These are phyloP conservation scores for Pharus latifolius DNA, from an alignment of 176 grass and related monocot genomes.

Conservation along the genomic window DNA sequence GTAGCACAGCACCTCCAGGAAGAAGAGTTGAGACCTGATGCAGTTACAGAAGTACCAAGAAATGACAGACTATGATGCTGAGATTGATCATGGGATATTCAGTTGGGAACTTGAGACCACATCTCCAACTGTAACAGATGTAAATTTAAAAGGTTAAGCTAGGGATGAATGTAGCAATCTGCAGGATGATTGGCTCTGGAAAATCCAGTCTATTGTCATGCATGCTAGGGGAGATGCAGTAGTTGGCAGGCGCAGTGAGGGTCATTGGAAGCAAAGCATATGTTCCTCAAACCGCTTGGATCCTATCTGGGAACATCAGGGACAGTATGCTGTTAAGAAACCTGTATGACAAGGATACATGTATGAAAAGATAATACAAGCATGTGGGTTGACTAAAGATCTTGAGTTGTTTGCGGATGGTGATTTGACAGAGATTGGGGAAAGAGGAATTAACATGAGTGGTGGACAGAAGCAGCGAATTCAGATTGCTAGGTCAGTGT, in stretches of 20 bases:
- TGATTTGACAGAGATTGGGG: conserved; percentile 96
- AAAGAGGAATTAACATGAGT: conserved; percentile 99
- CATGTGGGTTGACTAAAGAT: conserved; percentile 73
- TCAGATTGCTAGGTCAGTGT: conserved; percentile 88
- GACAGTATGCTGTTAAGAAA: conserved; percentile 95
- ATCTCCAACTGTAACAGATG: conserved; percentile 53
- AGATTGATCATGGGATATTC: conserved; percentile 74
- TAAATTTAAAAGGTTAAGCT: conserved; percentile 66
- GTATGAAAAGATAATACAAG: conserved; percentile 73
- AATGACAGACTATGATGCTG: conserved; percentile 38
- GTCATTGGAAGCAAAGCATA: conserved; percentile 82
- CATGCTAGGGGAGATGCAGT: conserved; percentile 95
- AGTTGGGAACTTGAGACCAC: conserved; percentile 62
- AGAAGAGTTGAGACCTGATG: conserved; percentile 71
- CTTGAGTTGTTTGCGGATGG: conserved; percentile 87
- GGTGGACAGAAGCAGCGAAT: conserved; percentile 96
- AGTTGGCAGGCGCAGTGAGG: conserved; percentile 53
- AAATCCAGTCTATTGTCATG: conserved; percentile 91
- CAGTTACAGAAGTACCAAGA: conserved; percentile 51
- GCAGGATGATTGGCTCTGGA: conserved; percentile 85
- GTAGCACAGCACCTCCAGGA: conserved; percentile 78
- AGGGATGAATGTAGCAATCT: conserved; percentile 97
- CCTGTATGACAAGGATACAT: conserved; percentile 51
- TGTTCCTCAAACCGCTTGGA: conserved; percentile 96
- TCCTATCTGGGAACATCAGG: conserved; percentile 88